A percentile compares a stretch with the other conserved stretches of the same genome.
Evolutionary conservation across 345 rosid species (phyloP).

Genomic region (Boechera divaricarpa): DNA sequence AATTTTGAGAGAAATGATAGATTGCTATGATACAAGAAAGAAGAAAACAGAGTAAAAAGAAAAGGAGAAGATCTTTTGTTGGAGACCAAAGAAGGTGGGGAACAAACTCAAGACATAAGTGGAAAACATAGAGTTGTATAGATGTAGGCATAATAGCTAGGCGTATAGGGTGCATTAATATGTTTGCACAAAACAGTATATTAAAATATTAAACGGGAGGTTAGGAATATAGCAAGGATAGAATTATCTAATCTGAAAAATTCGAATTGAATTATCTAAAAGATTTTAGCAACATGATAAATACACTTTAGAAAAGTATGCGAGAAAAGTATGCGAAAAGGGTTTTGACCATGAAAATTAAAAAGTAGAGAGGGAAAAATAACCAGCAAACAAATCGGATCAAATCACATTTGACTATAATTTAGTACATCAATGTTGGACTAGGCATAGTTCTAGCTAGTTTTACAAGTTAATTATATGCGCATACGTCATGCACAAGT

Average conservation of each 20-base stretch:
- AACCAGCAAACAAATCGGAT: slow-evolving; percentile 45
- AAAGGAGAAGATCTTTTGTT: slow-evolving; percentile 45
- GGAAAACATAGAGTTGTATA: slow-evolving; percentile 50
- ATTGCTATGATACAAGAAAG: slow-evolving; percentile 29
- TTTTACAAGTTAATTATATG: slow-evolving; percentile 25
- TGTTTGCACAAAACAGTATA: slow-evolving; percentile 29
- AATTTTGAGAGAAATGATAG: slow-evolving; percentile 31
- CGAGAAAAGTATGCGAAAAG: slow-evolving; percentile 12
- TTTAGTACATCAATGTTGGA: slow-evolving; percentile 43
- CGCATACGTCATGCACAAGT: slow-evolving; percentile 38
- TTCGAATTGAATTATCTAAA: slow-evolving; percentile 6
- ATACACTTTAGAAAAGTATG: slow-evolving; percentile 10
- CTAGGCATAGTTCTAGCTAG: slow-evolving; percentile 35
- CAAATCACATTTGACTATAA: slow-evolving; percentile 44
- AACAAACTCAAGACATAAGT: slow-evolving; percentile 50
- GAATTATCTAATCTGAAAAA: slow-evolving; percentile 31
- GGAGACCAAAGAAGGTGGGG: slow-evolving; percentile 54
- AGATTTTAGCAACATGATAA: not conserved
- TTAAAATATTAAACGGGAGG: slow-evolving; percentile 24
- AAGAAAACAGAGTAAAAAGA: slow-evolving; percentile 1
- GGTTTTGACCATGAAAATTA: slow-evolving; percentile 33
- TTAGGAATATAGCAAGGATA: slow-evolving; percentile 36
- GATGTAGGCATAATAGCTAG: slow-evolving; percentile 41
- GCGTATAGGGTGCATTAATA: slow-evolving; percentile 37
- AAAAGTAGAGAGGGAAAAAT: slow-evolving; percentile 7